Conservation (phyloP, 1,139 yeast genomes). For the Schizosaccharomyces versatilis region DNA sequence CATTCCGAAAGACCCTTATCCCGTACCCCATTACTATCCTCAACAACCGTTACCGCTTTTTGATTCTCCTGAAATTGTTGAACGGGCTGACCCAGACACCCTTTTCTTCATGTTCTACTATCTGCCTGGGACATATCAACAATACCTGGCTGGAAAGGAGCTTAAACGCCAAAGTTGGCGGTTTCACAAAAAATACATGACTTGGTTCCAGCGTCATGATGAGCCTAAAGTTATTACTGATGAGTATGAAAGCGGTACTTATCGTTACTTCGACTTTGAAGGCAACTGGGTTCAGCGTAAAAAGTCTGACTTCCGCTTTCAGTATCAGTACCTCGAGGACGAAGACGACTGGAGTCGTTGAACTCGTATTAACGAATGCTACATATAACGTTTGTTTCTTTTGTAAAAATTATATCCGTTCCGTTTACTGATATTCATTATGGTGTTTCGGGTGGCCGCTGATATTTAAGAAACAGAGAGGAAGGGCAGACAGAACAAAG, state of each 20-base stretch:
- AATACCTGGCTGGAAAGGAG: conserved; percentile 59
- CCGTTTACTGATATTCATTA: neutral
- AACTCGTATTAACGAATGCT: neutral
- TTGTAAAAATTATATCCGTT: neutral
- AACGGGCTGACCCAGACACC: conserved; percentile 68
- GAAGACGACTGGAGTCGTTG: conserved; percentile 16
- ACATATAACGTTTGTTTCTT: conserved; percentile 1
- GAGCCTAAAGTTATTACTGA: conserved; percentile 28
- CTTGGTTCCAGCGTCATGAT: conserved; percentile 62
- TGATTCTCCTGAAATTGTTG: conserved; percentile 28
- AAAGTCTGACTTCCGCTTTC: conserved; percentile 45
- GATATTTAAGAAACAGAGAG: too few species aligned
- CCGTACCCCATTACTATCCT: conserved; percentile 80
- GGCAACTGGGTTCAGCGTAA: conserved; percentile 65
- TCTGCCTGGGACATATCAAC: conserved; percentile 44
- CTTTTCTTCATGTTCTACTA: conserved; percentile 82
- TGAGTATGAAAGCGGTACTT: conserved; percentile 30
- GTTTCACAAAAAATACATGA: conserved; percentile 50
- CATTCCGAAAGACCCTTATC: conserved; percentile 66
- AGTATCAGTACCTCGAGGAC: conserved; percentile 25
- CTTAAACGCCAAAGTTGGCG: conserved; percentile 69
- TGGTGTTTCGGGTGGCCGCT: too few species aligned
- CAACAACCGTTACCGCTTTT: conserved; percentile 44
- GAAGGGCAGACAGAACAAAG: too few species aligned
- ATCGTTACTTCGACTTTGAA: conserved; percentile 77